Evolutionary conservation across 176 grass and related monocot species (phyloP).

Genomic region (Chloris gayana): DNA sequence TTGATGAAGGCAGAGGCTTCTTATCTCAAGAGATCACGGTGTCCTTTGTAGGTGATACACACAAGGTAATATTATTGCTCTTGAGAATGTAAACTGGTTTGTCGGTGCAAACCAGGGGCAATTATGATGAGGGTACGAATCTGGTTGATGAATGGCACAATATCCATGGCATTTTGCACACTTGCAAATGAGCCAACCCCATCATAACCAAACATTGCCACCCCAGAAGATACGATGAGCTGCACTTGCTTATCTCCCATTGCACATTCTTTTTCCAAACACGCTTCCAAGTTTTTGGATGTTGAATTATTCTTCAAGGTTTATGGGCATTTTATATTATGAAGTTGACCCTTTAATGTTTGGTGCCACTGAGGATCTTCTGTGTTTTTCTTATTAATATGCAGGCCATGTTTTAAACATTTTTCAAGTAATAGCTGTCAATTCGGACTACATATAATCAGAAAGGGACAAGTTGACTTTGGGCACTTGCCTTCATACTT

Average conservation of each 20-base stretch:
- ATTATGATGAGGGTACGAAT: constrained; percentile 49
- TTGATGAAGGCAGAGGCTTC: too few species aligned
- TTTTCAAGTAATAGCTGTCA: too few species aligned
- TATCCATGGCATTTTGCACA: constrained; percentile 57
- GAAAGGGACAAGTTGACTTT: not conserved
- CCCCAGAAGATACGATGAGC: not conserved
- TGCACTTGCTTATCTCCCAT: constrained; percentile 4
- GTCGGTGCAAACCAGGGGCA: constrained; percentile 47
- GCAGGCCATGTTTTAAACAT: too few species aligned
- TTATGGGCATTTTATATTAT: not conserved
- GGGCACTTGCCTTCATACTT: not conserved
- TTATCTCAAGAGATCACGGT: too few species aligned
- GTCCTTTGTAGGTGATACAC: too few species aligned
- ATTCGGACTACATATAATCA: too few species aligned
- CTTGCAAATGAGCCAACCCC: constrained; percentile 12
- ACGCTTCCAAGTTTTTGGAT: not conserved
- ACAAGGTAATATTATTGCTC: too few species aligned
- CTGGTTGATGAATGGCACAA: constrained; percentile 52
- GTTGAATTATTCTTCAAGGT: not conserved
- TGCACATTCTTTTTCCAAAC: constrained; percentile 7
- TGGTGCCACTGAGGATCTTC: too few species aligned
- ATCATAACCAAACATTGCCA: not conserved
- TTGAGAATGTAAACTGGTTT: constrained; percentile 33
- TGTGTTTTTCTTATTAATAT: too few species aligned
- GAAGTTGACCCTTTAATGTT: not conserved